Percentiles rank a stretch among this genome's conserved stretches.
These are phyloP conservation scores for Fusarium liriodendri DNA, from an alignment of 2,329 filamentous ascomycete genomes.

Conservation along the genomic window DNA sequence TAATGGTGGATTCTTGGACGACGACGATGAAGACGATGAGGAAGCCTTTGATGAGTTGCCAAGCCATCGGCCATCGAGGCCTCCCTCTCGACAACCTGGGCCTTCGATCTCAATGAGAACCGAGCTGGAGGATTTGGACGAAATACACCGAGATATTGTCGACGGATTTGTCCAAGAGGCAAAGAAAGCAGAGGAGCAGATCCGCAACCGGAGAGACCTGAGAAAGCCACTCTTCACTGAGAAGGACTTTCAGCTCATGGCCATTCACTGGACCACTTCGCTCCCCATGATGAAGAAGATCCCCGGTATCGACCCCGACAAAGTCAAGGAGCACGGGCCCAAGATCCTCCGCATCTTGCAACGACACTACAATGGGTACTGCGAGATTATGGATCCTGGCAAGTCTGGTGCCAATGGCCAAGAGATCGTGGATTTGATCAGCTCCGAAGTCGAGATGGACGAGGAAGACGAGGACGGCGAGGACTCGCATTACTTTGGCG, in stretches of 20 bases:
- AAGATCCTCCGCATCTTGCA: constrained; percentile 70
- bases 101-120: constrained; percentile 69
- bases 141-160: constrained; percentile 73
- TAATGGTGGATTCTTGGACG: constrained; percentile 61
- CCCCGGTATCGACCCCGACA: constrained; percentile 70
- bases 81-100: constrained; percentile 52
- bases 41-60: constrained; percentile 61
- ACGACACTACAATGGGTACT: constrained; percentile 58
- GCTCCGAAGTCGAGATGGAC: constrained; percentile 55
- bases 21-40: constrained; percentile 51
- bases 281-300: constrained; percentile 72
- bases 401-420: constrained; percentile 34
- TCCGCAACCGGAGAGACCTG: constrained; percentile 69
- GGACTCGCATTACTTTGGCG: constrained; percentile 61
- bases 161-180: constrained; percentile 73
- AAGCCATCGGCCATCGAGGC: constrained; percentile 51
- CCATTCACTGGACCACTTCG: constrained; percentile 72
- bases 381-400: constrained; percentile 59
- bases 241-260: constrained; percentile 77
- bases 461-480: constrained; percentile 54
- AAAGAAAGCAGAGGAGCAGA: constrained; percentile 66
- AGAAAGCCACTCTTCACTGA: constrained; percentile 75
- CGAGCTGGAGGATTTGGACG: constrained; percentile 64
- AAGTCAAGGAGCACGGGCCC: constrained; percentile 70
- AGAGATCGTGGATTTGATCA: constrained; percentile 68